Evolutionary conservation across 805 yeast genomes (phyloP), one percentile per base, ranked within the genome.

Genomic region (Pichia insulana): DNA sequence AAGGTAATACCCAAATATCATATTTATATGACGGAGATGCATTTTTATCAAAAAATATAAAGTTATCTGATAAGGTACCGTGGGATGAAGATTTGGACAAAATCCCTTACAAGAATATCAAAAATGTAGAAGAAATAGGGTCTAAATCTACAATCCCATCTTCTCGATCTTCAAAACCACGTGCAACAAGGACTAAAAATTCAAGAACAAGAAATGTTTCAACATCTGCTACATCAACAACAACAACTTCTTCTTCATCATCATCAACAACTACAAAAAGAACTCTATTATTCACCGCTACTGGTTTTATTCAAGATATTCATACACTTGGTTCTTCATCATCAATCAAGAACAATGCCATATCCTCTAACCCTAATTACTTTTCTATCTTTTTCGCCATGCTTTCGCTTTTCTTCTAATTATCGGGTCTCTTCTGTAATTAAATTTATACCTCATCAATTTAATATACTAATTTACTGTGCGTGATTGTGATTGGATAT

Each of bases 21-120:
- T 80, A 81, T 56, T 61, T 67, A 17, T 84, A 69, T 67, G 76
- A 76, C 35, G 68, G 59, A 54, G 51, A 69, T 27, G 69, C 64
- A 48, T 70, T 70, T 45, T 64, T 73, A n/a, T 66, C 68, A 36
- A 73, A 69, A 36, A 63, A 66, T 41, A 66, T 89, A 36, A 69
- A 68, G 54, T 69, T 88, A 54, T 74, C 89, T 16, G 76, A 81
- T 56, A 74, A 77, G 39, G 66, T 67, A 52, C 74, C 88, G 5
- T 63, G 71, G 54, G 63, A 88, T 46, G 83, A 76, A 12, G 69
- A 75, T 34, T 55, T 60, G n/a, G 78, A 71, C 26, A 84, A 79
- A 26, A 67, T 80, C 25, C 96, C 96, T 10, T 64, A 76, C 38
- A 72, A 84, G 52, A 77, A 79, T 15, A 67, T 71, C 39, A 62